Percentiles rank a stretch among this genome's conserved stretches.
Conservation (phyloP, 192 early-diverging fungal species). For the Entomortierella lignicola region DNA sequence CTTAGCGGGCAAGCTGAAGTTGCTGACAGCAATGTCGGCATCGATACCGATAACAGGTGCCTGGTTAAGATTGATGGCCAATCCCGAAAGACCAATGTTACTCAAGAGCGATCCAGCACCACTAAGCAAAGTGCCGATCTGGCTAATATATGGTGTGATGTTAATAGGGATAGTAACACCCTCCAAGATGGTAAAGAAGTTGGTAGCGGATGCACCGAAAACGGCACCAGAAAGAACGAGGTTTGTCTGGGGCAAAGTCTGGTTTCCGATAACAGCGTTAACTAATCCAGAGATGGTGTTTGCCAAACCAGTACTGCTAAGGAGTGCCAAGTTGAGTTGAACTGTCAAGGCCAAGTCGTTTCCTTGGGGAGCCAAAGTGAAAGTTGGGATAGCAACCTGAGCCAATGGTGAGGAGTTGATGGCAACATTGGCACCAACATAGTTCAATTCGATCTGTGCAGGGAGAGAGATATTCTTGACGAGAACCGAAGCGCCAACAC, state of each 20-base stretch:
- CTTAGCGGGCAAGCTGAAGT: conserved; percentile 23
- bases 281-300: conserved; percentile 15
- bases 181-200: conserved; percentile 40
- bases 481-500: conserved; percentile 31
- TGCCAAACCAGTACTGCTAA: conserved; percentile 8
- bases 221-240: conserved; percentile 12
- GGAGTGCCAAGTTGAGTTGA: conserved; percentile 10
- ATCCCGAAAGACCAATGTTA: conserved; percentile 25
- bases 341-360: conserved; percentile 29
- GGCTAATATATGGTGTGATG: conserved; percentile 26
- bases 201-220: conserved; percentile 29
- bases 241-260: conserved; percentile 25
- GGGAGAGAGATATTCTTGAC: conserved; percentile 39
- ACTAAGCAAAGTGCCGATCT: conserved; percentile 30
- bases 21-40: conserved; percentile 27
- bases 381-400: conserved; percentile 29
- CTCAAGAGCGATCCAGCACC: conserved; percentile 39
- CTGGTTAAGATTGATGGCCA: conserved; percentile 45
- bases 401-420: conserved; percentile 28
- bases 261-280: conserved; percentile 11
- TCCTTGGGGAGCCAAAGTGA: conserved; percentile 31
- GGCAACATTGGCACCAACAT: conserved; percentile 36
- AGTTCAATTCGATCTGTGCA: conserved; percentile 46
- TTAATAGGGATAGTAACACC: conserved; percentile 34
- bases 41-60: conserved; percentile 40